phyloP scores from a whole-genome alignment of 2,329 filamentous ascomycete species.

The Zasmidium citrigriseum region DNA sequence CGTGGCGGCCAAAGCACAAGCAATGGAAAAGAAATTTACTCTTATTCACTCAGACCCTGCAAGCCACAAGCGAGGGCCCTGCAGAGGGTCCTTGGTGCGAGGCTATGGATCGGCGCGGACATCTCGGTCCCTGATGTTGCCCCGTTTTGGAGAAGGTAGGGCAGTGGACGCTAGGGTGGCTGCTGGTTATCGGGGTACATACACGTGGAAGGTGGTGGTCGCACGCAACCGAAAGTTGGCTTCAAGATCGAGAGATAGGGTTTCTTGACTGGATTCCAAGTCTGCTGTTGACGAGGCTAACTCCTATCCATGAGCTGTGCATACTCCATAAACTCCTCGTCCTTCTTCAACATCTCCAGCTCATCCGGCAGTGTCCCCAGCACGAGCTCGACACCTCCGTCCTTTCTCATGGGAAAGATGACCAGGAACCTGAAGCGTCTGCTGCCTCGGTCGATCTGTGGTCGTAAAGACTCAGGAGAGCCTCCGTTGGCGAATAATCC shows the following conservation, averaged over 20 bases:
- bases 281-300: not conserved
- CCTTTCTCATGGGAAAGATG: constrained; percentile 29
- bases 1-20: too few relatives aligned
- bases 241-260: not conserved
- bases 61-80: too few relatives aligned
- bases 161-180: too few relatives aligned
- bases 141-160: too few relatives aligned
- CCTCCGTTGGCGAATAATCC: constrained; percentile 27
- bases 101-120: too few relatives aligned
- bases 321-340: constrained; percentile 19
- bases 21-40: too few relatives aligned
- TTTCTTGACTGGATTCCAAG: not conserved
- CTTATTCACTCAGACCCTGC: too few relatives aligned
- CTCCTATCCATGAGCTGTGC: not conserved
- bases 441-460: constrained; percentile 30
- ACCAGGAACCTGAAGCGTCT: constrained; percentile 31
- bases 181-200: too few relatives aligned
- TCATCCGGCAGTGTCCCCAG: constrained; percentile 24
- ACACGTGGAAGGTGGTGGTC: too few relatives aligned
- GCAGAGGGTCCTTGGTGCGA: too few relatives aligned
- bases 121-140: too few relatives aligned
- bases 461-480: constrained; percentile 29
- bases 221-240: too few relatives aligned
- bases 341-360: constrained; percentile 8
- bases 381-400: constrained; percentile 27